Conservation (phyloP, 495 filamentous ascomycete genomes). For the Filosporella fistucella region DNA sequence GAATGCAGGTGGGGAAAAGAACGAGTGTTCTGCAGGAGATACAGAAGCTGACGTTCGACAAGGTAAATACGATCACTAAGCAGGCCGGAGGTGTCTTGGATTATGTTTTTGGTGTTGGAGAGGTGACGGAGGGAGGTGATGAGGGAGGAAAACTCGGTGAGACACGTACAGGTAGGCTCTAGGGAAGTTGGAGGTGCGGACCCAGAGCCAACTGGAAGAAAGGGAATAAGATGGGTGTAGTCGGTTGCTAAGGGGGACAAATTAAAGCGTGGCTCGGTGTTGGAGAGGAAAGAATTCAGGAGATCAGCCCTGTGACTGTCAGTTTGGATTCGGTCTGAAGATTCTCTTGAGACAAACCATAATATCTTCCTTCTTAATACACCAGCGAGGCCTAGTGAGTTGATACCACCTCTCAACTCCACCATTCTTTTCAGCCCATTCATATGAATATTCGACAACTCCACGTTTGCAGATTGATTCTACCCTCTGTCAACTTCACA, state of each 20-base stretch:
- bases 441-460: neutral
- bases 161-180: too few species aligned
- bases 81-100: too few species aligned
- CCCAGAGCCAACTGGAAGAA: too few species aligned
- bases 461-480: neutral
- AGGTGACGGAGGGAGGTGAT: too few species aligned
- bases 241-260: too few species aligned
- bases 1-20: neutral
- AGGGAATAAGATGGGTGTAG: too few species aligned
- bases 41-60: neutral
- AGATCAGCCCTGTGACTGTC: neutral
- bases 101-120: too few species aligned
- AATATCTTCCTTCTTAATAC: slow-evolving; percentile 1
- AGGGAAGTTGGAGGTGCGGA: too few species aligned
- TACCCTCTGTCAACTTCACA: too few species aligned
- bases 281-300: neutral
- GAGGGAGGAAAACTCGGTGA: too few species aligned
- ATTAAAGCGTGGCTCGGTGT: neutral
- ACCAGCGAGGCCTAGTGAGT: neutral
- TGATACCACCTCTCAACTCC: slow-evolving; percentile 1
- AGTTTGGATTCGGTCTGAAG: neutral
- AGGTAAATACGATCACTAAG: neutral
- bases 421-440: neutral
- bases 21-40: neutral
- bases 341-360: neutral